Evolutionary conservation across 768 basidiomycete genomes (phyloP), one percentile per base, ranked within the genome.

Genomic region (Xerocomellus intermedius): DNA sequence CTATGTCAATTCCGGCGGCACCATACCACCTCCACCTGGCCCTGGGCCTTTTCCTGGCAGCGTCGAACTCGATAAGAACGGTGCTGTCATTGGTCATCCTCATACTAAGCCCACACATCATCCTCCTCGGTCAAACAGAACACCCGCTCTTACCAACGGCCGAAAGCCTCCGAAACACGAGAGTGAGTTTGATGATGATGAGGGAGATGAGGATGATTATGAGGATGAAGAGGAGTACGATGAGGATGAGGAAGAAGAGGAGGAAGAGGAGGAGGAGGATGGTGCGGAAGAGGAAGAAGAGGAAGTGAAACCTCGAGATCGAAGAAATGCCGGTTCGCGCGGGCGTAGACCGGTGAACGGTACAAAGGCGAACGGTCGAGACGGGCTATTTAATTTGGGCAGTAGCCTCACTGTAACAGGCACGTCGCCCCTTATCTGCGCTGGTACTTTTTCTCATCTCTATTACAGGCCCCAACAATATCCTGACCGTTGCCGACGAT

Each of bases 11-110:
- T 94, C 91, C 61, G 89, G 91, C 66, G 89, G 93, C 59, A 90
- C 86, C 38, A 81, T 94, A 65, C 86, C 94, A 61, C 91, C 94
- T 50, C 95, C 95, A 32, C 92, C 89, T 42, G 96, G 96, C 14
- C 95, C 97, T 8, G 96, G 97, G 28, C 97, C 97, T 6, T 98
- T 98, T 77, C 97, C 97, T 36, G 97, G 97, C 56, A 93, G 90
- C 67, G 94, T 99, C 71, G 96, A 97, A 72, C 83, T 97, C 54
- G 94, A 97, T 79, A 89, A 92, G 77, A 88, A 91, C 67, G 94
- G 94, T 44, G 80, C 79, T 42, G 82, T 89, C 63, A 78, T 87
- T 54, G 73, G 66, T 2, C 72, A 68, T 51, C 63, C 57, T 47
- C 64, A 65, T 52, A 69, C 73, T 49, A 71, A 68, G 57, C 42